Base-by-base conservation (phyloP, 345 rosid species). In the Draba incana region DNA sequence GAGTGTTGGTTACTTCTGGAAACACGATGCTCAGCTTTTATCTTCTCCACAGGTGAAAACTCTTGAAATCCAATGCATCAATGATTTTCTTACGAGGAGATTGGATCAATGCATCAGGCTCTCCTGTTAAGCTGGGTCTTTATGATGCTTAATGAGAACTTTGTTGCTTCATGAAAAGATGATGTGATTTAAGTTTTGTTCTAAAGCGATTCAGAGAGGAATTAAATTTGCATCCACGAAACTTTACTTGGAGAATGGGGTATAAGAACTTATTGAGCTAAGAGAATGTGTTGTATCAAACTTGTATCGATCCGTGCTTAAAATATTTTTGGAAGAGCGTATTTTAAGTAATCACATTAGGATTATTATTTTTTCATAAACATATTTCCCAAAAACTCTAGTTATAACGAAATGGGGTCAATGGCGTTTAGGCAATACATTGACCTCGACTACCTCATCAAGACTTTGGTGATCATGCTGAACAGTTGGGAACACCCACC, bases 1-100 rank as follows among this genome's bases (percentile, higher is more conserved):
- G 98, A 89, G 81, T 66, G 96, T 86, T 42, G 82, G 76, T 74
- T 82, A 91, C 86, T 91, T 94, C 78, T 94, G 99, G 98, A 88
- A 89, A 75, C 83, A 82, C 41, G 96, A 89, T 67, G 92, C 99
- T 2, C 78, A 77, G 45, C 82, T 91, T 70, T 70, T 94, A 60
- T 87, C 93, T 23, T 88, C 97, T 16, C 85, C 93, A 20, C 93
- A 86, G 75, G 98, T 88, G 5, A 28, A 30, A 49, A 20, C 16
- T 31, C 25, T 20, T 41, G 15, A 64, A 31, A 41, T 64, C 20
- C 20, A 20, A 20, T 20, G 20, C 20, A 20, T 20, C 20, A 20
- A 20, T 20, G 20, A 20, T 20, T 2, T 89, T 92, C 78, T 62
- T 86, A 58, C 81, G 81, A 41, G 84, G 79, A 56, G 84, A 77